Evolutionary conservation across 2,329 filamentous ascomycete species (phyloP), one percentile per base, ranked within the genome.

Genomic region (Fusarium gaditjirri): DNA sequence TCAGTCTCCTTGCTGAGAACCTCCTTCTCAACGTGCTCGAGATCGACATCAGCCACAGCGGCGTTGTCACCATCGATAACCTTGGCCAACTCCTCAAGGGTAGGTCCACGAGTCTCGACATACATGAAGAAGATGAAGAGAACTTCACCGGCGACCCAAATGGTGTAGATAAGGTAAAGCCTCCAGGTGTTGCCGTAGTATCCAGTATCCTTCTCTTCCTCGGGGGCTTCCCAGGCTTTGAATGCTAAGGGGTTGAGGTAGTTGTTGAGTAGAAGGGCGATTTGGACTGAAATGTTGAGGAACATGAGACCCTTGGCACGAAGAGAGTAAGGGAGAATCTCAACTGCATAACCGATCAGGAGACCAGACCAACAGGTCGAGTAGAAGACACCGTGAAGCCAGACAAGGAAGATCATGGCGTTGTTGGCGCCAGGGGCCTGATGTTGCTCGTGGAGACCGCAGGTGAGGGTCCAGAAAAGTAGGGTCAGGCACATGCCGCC

Each of bases 41-140:
- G 80, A 71, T 88, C 84, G 64, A 90, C 83, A 71, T 87, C 83
- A 2, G 84, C 86, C 12, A 88, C 85, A 36, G 87, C 57, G 1
- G 65, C 83, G 19, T 90, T 85, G n/a, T 90, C 87, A 41, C 90
- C 91, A 74, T 93, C 91, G 75, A 93, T 93, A 75, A 92, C 91
- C 75, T 88, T 87, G 46, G 90, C 89, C 69, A 78, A 71, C 61
- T 79, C 77, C 78, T 93, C 91, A 1, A 93, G 88, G 3, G 91
- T 93, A 3, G 90, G 89, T 10, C 91, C 91, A 75, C 89, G 89
- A 23, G 91, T 93, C 82, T 94, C 91, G 55, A 91, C 86, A 78
- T 90, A 91, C 80, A 91, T 87, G 83, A 90, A 89, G 81, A 86
- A 91, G 39, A 92, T 89, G 72, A 91, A 90, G 39, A 87, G 64